Base-by-base conservation (phyloP, 768 basidiomycete species). In the Naganishia vaughanmartiniae region DNA sequence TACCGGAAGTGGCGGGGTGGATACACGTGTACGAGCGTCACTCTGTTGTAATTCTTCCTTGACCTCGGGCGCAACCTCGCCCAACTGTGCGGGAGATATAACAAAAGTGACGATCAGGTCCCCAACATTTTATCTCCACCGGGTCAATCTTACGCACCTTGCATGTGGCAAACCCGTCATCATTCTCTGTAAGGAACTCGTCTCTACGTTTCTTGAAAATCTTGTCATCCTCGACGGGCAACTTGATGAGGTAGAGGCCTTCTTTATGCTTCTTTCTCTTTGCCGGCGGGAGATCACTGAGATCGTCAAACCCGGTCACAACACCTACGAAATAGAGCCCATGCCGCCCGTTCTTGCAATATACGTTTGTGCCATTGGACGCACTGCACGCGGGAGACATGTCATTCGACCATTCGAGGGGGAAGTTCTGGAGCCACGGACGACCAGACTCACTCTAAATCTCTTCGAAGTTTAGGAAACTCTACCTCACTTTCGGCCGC, bases 81-180 rank as follows among this genome's bases (percentile, higher is more conserved):
- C 69, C n/a, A 70, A 24, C 69, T 63, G 15, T 55, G 54, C 36
- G 46, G n/a, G 1, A 51, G 55, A 71, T 21, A 0, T n/a, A n/a
- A n/a, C n/a, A n/a, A 39, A 53, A 51, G 33, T 45, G 67, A 1
- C 39, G 10, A 53, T 72, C 71, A 14, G 48, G 36, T n/a, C n/a
- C 7, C n/a, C 11, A 19, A 30, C 30, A 14, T 55, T 46, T 31
- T 55, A 19, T 21, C 21, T 66, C 7, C 24, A n/a, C 7, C 4
- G 48, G n/a, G 24, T n/a, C 48, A 24, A 19, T 31, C 36, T 1
- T 21, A 71, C 76, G 45, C 63, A 77, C 76, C 26, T 58, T 55
- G 63, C 75, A 76, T 28, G 45, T 55, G 6, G 75, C 74, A 48
- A 77, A 67, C 21, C 65, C 70, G 0, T 70, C 72, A 42, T 77